Evolutionary conservation across 2,329 filamentous ascomycete species (phyloP).

Genomic region (Exophiala xenobiotica): DNA sequence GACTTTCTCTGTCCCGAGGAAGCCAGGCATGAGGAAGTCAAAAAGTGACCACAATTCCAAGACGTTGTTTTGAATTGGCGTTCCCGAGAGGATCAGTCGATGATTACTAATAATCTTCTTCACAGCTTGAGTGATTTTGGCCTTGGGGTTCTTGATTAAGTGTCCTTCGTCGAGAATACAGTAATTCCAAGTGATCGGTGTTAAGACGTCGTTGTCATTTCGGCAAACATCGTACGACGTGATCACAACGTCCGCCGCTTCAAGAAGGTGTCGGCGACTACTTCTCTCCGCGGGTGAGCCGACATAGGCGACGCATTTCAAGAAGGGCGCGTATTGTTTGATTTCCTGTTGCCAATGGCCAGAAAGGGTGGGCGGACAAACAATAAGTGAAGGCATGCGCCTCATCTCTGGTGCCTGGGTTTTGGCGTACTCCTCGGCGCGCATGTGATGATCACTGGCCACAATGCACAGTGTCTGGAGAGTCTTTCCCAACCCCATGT

Average conservation of each 20-base stretch:
- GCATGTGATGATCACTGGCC: constrained; percentile 91
- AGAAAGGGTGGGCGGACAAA: constrained; percentile 92
- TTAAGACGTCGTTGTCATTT: constrained; percentile 85
- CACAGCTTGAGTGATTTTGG: constrained; percentile 90
- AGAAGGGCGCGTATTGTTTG: constrained; percentile 90
- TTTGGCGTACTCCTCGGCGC: constrained; percentile 84
- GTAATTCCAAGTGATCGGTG: constrained; percentile 91
- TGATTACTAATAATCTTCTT: constrained; percentile 90
- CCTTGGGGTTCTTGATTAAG: constrained; percentile 97
- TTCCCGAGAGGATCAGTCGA: constrained; percentile 91
- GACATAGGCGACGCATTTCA: constrained; percentile 85
- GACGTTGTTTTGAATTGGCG: constrained; percentile 97
- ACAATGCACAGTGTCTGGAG: constrained; percentile 97
- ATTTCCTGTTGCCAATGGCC: constrained; percentile 99
- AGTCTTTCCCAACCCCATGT: constrained; percentile 98
- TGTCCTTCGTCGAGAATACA: constrained; percentile 96
- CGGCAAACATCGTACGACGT: constrained; percentile 98
- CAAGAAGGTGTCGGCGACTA: constrained; percentile 66
- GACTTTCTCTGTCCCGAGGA: constrained; percentile 94
- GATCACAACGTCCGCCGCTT: constrained; percentile 84
- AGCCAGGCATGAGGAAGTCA: constrained; percentile 98
- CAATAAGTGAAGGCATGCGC: constrained; percentile 83
- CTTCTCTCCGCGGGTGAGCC: constrained; percentile 80
- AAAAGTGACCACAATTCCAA: constrained; percentile 96
- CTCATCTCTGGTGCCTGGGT: constrained; percentile 76